Evolutionary conservation across 2,329 filamentous ascomycete genomes (phyloP).

Genomic region (Colletotrichum sp.): DNA sequence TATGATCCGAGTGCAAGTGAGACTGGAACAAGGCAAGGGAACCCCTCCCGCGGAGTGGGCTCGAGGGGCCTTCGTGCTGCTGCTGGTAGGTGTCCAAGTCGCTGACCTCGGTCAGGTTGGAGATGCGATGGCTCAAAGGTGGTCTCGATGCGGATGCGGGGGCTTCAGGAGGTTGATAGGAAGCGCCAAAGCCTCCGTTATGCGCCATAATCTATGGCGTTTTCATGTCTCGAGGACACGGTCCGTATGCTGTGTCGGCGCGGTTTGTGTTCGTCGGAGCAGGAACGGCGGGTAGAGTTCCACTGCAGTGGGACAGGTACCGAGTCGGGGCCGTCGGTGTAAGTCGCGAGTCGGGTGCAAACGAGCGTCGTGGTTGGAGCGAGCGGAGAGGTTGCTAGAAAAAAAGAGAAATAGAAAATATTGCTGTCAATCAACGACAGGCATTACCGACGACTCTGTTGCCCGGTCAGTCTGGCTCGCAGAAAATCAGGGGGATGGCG

Average conservation of each 20-base stretch:
- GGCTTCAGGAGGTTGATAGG: constrained; percentile 26
- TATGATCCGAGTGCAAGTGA: constrained; percentile 33
- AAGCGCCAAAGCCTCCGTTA: constrained; percentile 26
- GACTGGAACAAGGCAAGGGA: constrained; percentile 47
- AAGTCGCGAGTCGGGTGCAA: not conserved
- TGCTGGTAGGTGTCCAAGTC: constrained; percentile 29
- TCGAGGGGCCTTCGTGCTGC: constrained; percentile 26
- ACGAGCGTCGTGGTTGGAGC: not conserved
- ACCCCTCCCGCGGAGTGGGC: constrained; percentile 36
- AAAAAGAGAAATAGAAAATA: not conserved
- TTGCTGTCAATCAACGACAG: not conserved
- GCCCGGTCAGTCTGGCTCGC: not conserved
- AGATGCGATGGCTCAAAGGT: constrained; percentile 34
- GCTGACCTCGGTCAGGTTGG: constrained; percentile 37
- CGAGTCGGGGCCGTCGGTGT: not conserved
- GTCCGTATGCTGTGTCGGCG: not conserved
- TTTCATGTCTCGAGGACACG: constrained; percentile 13
- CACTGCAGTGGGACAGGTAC: not conserved
- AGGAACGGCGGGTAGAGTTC: not conserved
- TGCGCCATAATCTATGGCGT: constrained; percentile 11
- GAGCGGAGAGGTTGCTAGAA: not conserved
- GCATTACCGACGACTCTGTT: not conserved
- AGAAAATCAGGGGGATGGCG: not conserved
- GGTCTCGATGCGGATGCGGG: not conserved
- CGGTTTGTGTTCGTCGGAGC: not conserved